A percentile compares a stretch with the other conserved stretches of the same genome.
Conservation (phyloP, 2,329 filamentous ascomycete species). For the Colletotrichum orbiculare region DNA sequence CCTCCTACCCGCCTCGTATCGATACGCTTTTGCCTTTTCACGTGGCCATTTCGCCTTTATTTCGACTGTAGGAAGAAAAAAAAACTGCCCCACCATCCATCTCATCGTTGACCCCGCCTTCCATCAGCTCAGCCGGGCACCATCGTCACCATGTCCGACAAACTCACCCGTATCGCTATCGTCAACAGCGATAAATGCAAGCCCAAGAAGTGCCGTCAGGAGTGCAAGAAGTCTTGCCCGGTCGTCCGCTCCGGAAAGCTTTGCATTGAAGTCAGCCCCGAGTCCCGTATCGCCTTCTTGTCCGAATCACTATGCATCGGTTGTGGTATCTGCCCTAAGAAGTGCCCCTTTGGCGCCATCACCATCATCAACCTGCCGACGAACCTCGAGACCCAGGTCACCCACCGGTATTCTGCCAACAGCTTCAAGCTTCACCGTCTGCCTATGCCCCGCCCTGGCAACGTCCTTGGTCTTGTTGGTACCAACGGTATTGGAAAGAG, state of each 20-base stretch:
- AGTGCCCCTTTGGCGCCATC: slow-evolving; percentile 98
- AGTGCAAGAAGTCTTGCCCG: slow-evolving; percentile 98
- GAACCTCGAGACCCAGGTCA: slow-evolving; percentile 98
- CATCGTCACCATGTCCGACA: slow-evolving; percentile 81
- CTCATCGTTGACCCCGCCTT: slow-evolving; percentile 32
- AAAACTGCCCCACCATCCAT: slow-evolving; percentile 27
- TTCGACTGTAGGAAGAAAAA: slow-evolving; percentile 19
- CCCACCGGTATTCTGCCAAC: slow-evolving; percentile 98
- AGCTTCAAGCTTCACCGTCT: slow-evolving; percentile 99
- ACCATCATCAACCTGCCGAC: slow-evolving; percentile 99
- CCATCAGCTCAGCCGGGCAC: slow-evolving; percentile 32
- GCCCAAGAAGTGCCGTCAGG: slow-evolving; percentile 92
- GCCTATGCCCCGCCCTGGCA: slow-evolving; percentile 93
- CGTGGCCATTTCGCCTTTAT: slow-evolving; percentile 9
- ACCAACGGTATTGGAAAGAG: slow-evolving; percentile 99
- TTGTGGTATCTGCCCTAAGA: slow-evolving; percentile 99
- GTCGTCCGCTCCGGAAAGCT: slow-evolving; percentile 97
- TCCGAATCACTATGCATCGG: slow-evolving; percentile 96
- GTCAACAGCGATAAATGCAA: slow-evolving; percentile 91
- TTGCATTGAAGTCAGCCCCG: slow-evolving; percentile 90
- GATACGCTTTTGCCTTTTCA: slow-evolving; percentile 9
- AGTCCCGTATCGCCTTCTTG: slow-evolving; percentile 97
- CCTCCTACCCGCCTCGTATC: background rate
- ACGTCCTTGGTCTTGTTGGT: slow-evolving; percentile 95
- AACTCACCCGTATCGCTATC: slow-evolving; percentile 97